Evolutionary conservation across 1,284 basidiomycete species (phyloP).

Genomic region (Gomphus sp.): DNA sequence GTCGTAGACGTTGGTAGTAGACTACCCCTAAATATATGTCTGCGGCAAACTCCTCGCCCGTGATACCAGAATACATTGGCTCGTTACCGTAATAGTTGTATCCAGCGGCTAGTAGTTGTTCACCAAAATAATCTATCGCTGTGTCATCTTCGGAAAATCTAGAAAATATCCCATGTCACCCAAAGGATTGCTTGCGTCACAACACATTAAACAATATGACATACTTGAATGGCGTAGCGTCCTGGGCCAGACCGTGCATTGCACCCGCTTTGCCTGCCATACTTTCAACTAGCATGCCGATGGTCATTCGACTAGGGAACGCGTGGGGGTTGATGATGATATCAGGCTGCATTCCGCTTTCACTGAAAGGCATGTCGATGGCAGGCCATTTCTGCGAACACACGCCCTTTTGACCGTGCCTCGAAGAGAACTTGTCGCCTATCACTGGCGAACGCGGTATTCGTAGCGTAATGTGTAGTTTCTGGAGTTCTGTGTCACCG

Average conservation of each 20-base stretch:
- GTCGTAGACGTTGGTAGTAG: conserved; percentile 96
- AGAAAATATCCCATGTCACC: background rate
- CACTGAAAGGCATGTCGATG: conserved; percentile 97
- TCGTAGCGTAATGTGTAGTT: conserved; percentile 89
- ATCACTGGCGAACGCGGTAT: conserved; percentile 96
- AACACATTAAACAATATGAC: conserved; percentile 17
- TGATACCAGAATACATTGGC: conserved; percentile 99
- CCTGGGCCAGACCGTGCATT: conserved; percentile 96
- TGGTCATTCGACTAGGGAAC: conserved; percentile 99
- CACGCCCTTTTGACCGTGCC: conserved; percentile 99
- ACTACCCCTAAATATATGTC: conserved; percentile 99
- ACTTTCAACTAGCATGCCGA: conserved; percentile 99
- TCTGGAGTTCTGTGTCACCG: conserved; percentile 84
- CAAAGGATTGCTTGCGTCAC: conserved; percentile 9
- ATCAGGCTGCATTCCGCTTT: conserved; percentile 98
- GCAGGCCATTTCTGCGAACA: conserved; percentile 99
- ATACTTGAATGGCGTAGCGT: conserved; percentile 95
- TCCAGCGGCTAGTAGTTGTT: conserved; percentile 88
- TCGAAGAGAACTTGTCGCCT: conserved; percentile 98
- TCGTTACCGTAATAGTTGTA: conserved; percentile 99
- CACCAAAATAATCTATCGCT: conserved; percentile 94
- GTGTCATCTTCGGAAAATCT: conserved; percentile 96
- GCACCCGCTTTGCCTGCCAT: conserved; percentile 98
- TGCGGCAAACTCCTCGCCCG: conserved; percentile 95
- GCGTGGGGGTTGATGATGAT: conserved; percentile 99